phyloP scores from a whole-genome alignment of 2,329 filamentous ascomycete species.

The Fusarium oxysporum region DNA sequence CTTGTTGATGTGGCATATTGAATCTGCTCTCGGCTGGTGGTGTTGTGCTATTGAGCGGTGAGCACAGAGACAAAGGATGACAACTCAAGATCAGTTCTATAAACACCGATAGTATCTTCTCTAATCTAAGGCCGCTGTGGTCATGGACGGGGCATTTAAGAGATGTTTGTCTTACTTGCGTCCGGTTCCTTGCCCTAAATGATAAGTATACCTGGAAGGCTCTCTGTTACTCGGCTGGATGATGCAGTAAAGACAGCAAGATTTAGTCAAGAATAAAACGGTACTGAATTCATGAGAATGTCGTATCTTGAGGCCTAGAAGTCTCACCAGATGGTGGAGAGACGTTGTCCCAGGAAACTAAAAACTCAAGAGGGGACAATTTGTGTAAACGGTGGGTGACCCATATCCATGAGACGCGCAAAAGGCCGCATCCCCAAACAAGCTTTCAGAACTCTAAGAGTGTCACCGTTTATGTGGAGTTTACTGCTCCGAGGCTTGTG shows the following conservation, averaged over 20 bases:
- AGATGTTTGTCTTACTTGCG: not conserved
- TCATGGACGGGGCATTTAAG: not conserved
- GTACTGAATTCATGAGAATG: not conserved
- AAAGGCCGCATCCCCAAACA: not conserved
- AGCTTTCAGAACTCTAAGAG: too few species aligned
- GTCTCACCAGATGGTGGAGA: not conserved
- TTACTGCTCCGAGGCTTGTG: not conserved
- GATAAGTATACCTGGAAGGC: not conserved
- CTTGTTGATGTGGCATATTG: too few species aligned
- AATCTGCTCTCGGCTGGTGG: not conserved
- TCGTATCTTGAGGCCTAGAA: not conserved
- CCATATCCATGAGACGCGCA: too few species aligned
- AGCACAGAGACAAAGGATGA: not conserved
- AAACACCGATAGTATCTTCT: not conserved
- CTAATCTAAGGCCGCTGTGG: too few species aligned
- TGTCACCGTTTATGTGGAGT: not conserved
- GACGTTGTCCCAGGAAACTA: not conserved
- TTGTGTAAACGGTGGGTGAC: not conserved
- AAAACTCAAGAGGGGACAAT: not conserved
- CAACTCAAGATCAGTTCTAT: not conserved
- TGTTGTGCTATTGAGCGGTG: not conserved
- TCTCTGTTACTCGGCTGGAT: not conserved
- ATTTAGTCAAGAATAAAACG: not conserved
- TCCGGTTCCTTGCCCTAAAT: not conserved
- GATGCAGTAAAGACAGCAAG: not conserved